phyloP scores from a whole-genome alignment of 2,329 filamentous ascomycete species.

The Domatiomyces catenatus region DNA sequence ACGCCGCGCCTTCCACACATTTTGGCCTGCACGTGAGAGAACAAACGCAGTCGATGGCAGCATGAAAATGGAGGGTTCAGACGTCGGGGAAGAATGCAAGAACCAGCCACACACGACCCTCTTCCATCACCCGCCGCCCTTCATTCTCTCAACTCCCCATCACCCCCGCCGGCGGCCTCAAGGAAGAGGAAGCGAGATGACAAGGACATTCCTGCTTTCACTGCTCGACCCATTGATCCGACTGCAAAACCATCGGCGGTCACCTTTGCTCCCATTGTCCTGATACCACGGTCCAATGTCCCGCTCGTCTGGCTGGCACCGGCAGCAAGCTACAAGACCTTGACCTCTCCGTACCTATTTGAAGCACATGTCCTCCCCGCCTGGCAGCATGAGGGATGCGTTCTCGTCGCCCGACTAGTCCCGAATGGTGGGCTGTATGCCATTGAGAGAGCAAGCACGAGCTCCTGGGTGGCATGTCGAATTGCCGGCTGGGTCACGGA shows the following conservation, averaged over 20 bases:
- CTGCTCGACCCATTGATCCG: not conserved
- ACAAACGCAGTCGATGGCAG: not conserved
- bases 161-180: not conserved
- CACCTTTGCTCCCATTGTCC: slow-evolving; percentile 9
- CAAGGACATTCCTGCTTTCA: not conserved
- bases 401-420: slow-evolving; percentile 9
- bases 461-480: slow-evolving; percentile 7
- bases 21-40: not conserved
- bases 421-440: slow-evolving; percentile 13
- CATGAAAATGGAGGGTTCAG: not conserved
- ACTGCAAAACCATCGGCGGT: not conserved
- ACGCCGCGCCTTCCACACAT: not conserved
- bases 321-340: not conserved
- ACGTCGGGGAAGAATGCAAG: not conserved
- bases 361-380: slow-evolving; percentile 8
- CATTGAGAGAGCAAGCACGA: slow-evolving; percentile 10
- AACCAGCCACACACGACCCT: not conserved
- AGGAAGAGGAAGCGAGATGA: slow-evolving; percentile 1
- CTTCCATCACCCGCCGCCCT: not conserved
- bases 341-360: slow-evolving; percentile 5
- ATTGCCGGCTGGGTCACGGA: slow-evolving; percentile 14
- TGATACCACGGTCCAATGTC: slow-evolving; percentile 13
- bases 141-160: not conserved
- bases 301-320: slow-evolving; percentile 13
- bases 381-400: slow-evolving; percentile 11